Percentiles rank a stretch among this genome's conserved stretches.
Conservation (phyloP, 345 rosid species). For the Camelina neglecta region DNA sequence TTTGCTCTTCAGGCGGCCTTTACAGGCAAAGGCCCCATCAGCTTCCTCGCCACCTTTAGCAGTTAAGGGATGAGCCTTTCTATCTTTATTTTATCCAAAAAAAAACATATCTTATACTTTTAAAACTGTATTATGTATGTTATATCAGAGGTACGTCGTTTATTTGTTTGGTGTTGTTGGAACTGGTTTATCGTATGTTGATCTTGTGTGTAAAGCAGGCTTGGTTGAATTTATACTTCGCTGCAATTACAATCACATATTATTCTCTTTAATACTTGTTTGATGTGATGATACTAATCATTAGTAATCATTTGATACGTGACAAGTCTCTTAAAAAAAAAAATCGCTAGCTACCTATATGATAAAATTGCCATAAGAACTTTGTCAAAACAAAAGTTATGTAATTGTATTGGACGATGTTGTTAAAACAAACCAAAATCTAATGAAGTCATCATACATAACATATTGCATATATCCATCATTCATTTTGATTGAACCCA, state of each 20-base stretch:
- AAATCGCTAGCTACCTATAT: no score
- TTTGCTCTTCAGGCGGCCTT: slow-evolving; percentile 74
- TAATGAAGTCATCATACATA: neutral
- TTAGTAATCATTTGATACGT: neutral
- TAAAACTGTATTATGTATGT: slow-evolving; percentile 14
- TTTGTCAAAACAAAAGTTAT: no score
- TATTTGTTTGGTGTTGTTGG: neutral
- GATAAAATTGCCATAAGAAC: no score
- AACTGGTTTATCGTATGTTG: neutral
- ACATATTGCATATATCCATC: neutral
- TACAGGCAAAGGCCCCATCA: slow-evolving; percentile 84
- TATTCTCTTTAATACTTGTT: neutral
- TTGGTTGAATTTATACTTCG: neutral
- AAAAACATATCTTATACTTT: neutral
- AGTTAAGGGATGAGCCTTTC: slow-evolving; percentile 36
- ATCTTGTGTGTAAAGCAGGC: neutral
- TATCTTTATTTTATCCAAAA: neutral
- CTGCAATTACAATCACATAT: neutral
- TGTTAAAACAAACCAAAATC: neutral
- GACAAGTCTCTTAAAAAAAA: no score
- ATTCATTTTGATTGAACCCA: slow-evolving; percentile 1
- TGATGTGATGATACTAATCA: neutral
- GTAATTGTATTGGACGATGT: no score
- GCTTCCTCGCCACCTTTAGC: slow-evolving; percentile 75
- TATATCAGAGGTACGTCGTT: slow-evolving; percentile 2